These are phyloP conservation scores for Lentinula sp. DNA, from an alignment of 768 basidiomycete species.

Conservation along the genomic window DNA sequence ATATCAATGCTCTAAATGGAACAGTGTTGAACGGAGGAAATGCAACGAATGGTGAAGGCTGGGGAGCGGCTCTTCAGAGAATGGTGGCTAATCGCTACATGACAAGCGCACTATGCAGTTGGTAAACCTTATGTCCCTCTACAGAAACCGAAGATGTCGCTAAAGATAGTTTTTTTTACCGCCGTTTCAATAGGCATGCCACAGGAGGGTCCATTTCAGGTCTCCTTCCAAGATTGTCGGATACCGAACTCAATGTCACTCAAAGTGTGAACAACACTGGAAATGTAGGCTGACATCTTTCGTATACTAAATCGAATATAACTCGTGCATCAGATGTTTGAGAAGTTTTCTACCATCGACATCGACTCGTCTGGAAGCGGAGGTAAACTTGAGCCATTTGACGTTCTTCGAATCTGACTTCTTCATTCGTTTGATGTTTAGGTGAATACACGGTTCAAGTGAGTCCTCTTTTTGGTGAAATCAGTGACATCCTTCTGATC, in stretches of 20 bases:
- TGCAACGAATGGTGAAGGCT: conserved; percentile 48
- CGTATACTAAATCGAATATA: neutral
- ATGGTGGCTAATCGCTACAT: conserved; percentile 85
- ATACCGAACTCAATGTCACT: conserved; percentile 64
- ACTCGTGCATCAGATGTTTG: conserved; percentile 59
- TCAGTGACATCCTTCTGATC: neutral
- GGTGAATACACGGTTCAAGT: conserved; percentile 81
- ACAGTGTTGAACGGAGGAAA: conserved; percentile 69
- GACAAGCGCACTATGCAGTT: conserved; percentile 80
- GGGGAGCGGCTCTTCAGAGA: conserved; percentile 55
- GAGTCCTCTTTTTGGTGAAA: conserved; percentile 10
- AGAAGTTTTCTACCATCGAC: conserved; percentile 78
- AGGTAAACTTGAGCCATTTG: conserved; percentile 27
- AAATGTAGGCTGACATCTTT: conserved; percentile 45
- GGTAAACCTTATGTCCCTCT: conserved; percentile 40
- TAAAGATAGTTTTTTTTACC: neutral
- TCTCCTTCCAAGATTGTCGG: conserved; percentile 63
- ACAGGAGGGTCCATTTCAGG: conserved; percentile 82
- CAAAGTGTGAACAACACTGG: conserved; percentile 62
- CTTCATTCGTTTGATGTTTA: neutral
- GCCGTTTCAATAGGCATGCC: conserved; percentile 50
- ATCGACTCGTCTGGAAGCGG: conserved; percentile 75
- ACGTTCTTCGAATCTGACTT: neutral
- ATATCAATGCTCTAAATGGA: conserved; percentile 49
- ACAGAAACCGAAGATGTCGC: neutral